A percentile compares a stretch with the other conserved stretches of the same genome.
Conservation (phyloP, 768 basidiomycete species). For the Mycena rebaudengoi region DNA sequence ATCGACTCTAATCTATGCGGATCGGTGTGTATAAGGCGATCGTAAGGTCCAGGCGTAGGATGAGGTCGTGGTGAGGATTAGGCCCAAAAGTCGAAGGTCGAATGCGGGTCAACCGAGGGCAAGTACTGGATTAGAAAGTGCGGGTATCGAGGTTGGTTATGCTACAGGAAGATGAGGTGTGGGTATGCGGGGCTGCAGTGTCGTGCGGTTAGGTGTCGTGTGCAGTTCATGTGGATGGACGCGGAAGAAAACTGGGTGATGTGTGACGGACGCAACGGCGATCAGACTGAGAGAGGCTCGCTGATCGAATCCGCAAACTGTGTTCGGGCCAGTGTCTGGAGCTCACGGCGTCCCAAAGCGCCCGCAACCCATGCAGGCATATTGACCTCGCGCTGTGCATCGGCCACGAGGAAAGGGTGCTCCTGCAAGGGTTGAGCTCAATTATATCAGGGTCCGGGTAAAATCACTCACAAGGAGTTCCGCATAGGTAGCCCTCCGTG, state of each 20-base stretch:
- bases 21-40: constrained; percentile 17
- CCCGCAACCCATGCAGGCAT: constrained; percentile 84
- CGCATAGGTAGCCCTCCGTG: constrained; percentile 81
- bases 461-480: constrained; percentile 73
- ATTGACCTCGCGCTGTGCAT: constrained; percentile 71
- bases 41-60: constrained; percentile 17
- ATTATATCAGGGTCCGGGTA: neutral
- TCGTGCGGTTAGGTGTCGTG: constrained; percentile 15
- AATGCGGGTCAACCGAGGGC: constrained; percentile 7
- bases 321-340: constrained; percentile 15
- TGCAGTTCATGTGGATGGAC: constrained; percentile 7
- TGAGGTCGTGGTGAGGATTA: constrained; percentile 15
- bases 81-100: constrained; percentile 4
- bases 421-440: constrained; percentile 48
- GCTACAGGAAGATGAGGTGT: constrained; percentile 19
- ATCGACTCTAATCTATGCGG: constrained; percentile 27
- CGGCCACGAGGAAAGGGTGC: constrained; percentile 81
- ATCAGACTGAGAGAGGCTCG: constrained; percentile 26
- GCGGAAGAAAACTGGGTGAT: neutral
- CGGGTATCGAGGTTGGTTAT: constrained; percentile 26
- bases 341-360: constrained; percentile 47
- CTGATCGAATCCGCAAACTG: neutral
- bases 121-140: constrained; percentile 18
- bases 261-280: neutral
- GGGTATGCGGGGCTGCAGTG: constrained; percentile 10